Evolutionary conservation across 768 basidiomycete genomes (phyloP).

Genomic region (Rhizopogon roseolus): DNA sequence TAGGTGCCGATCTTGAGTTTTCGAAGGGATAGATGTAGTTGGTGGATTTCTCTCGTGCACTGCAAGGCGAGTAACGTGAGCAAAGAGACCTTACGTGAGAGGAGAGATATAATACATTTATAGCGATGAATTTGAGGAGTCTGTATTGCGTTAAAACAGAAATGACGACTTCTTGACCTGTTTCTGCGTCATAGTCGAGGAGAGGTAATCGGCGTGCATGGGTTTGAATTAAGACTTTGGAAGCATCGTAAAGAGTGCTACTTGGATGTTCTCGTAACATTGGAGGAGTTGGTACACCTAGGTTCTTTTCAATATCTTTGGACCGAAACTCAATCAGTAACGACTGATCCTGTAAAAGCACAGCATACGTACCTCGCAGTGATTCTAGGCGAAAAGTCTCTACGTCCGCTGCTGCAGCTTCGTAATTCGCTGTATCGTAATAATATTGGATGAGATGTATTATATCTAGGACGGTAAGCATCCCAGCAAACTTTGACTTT

Average conservation of each 20-base stretch:
- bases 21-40: slow-evolving; percentile 75
- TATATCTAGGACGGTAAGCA: slow-evolving; percentile 99
- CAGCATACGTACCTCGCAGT: slow-evolving; percentile 64
- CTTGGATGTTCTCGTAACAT: slow-evolving; percentile 85
- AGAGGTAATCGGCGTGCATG: slow-evolving; percentile 93
- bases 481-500: slow-evolving; percentile 88
- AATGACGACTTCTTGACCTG: slow-evolving; percentile 92
- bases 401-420: slow-evolving; percentile 84
- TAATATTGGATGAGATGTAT: slow-evolving; percentile 99
- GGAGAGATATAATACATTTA: slow-evolving; percentile 61
- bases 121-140: slow-evolving; percentile 96
- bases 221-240: slow-evolving; percentile 86
- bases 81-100: neutral
- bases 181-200: slow-evolving; percentile 89
- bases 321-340: slow-evolving; percentile 3
- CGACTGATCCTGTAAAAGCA: slow-evolving; percentile 3
- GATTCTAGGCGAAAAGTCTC: slow-evolving; percentile 88
- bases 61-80: slow-evolving; percentile 27
- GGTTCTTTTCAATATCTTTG: slow-evolving; percentile 87
- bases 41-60: slow-evolving; percentile 83
- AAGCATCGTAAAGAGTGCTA: slow-evolving; percentile 85
- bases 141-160: slow-evolving; percentile 97
- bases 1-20: slow-evolving; percentile 93
- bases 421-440: slow-evolving; percentile 78
- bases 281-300: slow-evolving; percentile 90